Base-by-base conservation (phyloP, 192 early-diverging fungal genomes). In the Anaeromyces robustus region DNA sequence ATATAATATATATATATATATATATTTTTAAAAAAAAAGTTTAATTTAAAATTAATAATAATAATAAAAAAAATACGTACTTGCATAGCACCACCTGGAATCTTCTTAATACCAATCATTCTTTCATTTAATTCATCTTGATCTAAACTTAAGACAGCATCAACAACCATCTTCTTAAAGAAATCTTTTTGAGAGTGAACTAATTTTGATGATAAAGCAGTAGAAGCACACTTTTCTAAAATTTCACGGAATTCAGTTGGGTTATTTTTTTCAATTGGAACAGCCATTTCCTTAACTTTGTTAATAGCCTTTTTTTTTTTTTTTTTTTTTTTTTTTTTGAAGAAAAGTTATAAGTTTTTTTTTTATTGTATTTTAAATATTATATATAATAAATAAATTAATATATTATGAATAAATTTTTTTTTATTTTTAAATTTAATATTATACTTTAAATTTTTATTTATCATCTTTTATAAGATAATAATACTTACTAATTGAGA, bases 31-130 rank as follows among this genome's bases (percentile, higher is more conserved):
- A 14, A 39, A 12, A 39, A 39, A 34, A 12, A 34, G 4, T 34
- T 34, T 34, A 34, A 7, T 34, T 34, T 34, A 34, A 34, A n/a
- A n/a, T n/a, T n/a, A n/a, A n/a, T n/a, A n/a, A n/a, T n/a, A n/a
- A n/a, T 7, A 7, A 34, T 34, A 14, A 14, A 14, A 14, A 52
- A 13, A 22, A 26, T 68, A 68, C 52, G 28, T 68, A 68, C 52
- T 78, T 31, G 34, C 96, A 99, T 96, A 30, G 94, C 97, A 78
- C 97, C 97, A 83, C 97, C 97, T 39, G 96, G 92, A 52, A 98
- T 92, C 90, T 95, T 96, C 89, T 99, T 99, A 85, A 99, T 94
- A 77, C 97, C 97, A 84, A 99, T 99, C 92, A 99, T 89, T 81
- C 89, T 90, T 87, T 99, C 96, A 89, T 97, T 94, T 82, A 99